phyloP scores from a whole-genome alignment of 352 stramenopile genomes.

The Phytophthora fragariae region DNA sequence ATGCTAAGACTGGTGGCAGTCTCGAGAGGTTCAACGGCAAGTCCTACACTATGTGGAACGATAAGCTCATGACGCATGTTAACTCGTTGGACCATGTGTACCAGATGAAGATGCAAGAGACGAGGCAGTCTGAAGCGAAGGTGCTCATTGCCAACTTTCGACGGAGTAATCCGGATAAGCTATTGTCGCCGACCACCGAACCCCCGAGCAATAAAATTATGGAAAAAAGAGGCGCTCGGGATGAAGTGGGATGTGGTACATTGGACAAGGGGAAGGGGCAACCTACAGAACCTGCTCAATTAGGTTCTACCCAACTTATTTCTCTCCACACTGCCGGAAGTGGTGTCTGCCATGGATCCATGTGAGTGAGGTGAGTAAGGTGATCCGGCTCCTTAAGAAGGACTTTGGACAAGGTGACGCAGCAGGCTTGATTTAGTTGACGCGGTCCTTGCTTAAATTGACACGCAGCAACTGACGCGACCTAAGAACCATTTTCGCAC shows the following conservation, averaged over 20 bases:
- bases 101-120: conserved; percentile 14
- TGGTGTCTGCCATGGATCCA: conserved; percentile 19
- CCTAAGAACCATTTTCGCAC: not conserved
- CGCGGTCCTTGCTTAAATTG: not conserved
- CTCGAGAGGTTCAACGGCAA: too few species aligned
- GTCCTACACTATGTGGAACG: conserved; percentile 6
- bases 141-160: conserved; percentile 23
- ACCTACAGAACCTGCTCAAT: conserved; percentile 27
- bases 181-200: too few species aligned
- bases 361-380: conserved; percentile 9
- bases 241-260: conserved; percentile 16
- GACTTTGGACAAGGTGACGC: conserved; percentile 11
- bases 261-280: conserved; percentile 10
- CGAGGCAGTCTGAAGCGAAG: conserved; percentile 1
- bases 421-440: conserved; percentile 9
- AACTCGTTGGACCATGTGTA: conserved; percentile 24
- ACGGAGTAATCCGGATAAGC: too few species aligned
- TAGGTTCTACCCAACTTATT: conserved; percentile 20
- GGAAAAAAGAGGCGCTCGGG: too few species aligned
- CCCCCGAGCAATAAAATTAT: too few species aligned
- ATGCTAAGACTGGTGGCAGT: too few species aligned
- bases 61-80: conserved; percentile 27
- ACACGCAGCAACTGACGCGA: not conserved
- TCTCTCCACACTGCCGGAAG: conserved; percentile 6
- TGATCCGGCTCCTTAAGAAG: conserved; percentile 12